Percentiles rank a stretch among this genome's conserved stretches.
Conservation (phyloP, 139 green algal species). For the Asterochloris erici region DNA sequence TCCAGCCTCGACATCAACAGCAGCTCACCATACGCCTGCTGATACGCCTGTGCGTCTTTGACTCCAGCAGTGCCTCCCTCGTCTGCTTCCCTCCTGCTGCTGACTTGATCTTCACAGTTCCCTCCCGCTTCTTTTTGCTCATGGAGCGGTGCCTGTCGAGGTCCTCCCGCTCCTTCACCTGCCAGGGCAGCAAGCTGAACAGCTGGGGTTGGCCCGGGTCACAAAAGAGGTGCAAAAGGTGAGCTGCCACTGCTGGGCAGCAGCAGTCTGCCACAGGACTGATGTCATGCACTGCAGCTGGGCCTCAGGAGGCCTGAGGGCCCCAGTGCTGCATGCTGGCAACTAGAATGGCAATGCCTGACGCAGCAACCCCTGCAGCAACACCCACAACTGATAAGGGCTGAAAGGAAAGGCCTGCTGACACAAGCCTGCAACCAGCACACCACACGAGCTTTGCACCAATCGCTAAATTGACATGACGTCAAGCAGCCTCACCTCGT, state of each 20-base stretch:
- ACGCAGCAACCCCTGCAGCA: not conserved
- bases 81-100: slow-evolving; percentile 53
- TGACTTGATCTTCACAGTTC: slow-evolving; percentile 52
- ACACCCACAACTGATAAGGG: not conserved
- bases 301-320: too few species aligned
- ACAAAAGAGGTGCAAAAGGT: not conserved
- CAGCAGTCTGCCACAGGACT: too few species aligned
- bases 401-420: not conserved
- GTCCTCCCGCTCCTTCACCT: slow-evolving; percentile 20
- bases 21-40: slow-evolving; percentile 36
- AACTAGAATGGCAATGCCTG: too few species aligned
- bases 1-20: not conserved
- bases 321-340: too few species aligned
- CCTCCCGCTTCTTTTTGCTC: slow-evolving; percentile 44
- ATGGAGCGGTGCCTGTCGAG: slow-evolving; percentile 1
- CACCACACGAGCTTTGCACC: not conserved
- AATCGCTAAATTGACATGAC: slow-evolving; percentile 2
- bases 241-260: slow-evolving; percentile 14
- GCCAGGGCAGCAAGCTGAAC: not conserved
- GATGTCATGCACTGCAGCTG: not conserved
- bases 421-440: not conserved
- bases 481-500: slow-evolving; percentile 56
- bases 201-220: too few species aligned
- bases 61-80: slow-evolving; percentile 75
- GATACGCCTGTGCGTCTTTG: slow-evolving; percentile 57